These are phyloP conservation scores for Chrysanthemum lavandulifolium DNA, from an alignment of 129 eudicot genomes.

Conservation along the genomic window DNA sequence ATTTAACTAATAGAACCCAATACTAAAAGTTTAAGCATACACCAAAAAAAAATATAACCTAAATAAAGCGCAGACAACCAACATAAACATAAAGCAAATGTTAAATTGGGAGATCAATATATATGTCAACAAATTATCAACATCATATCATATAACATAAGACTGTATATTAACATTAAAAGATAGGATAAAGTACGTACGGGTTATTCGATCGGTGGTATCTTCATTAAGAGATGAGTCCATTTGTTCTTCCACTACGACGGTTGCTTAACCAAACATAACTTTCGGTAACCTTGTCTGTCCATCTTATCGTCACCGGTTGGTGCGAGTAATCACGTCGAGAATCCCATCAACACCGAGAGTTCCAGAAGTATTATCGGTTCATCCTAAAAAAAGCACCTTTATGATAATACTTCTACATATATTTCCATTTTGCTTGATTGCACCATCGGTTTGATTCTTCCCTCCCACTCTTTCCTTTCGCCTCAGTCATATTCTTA, in stretches of 20 bases:
- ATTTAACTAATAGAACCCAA: too few species aligned
- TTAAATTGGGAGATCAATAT: too few species aligned
- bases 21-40: too few species aligned
- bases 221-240: constrained; percentile 89
- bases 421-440: constrained; percentile 83
- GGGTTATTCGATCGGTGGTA: constrained; percentile 91
- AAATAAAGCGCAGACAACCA: too few species aligned
- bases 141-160: too few species aligned
- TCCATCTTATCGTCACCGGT: constrained; percentile 95
- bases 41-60: too few species aligned
- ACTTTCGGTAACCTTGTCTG: constrained; percentile 75
- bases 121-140: too few species aligned
- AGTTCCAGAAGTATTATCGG: constrained; percentile 72
- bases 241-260: constrained; percentile 90
- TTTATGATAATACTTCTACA: constrained; percentile 94
- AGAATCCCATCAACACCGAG: constrained; percentile 49
- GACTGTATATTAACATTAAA: too few species aligned
- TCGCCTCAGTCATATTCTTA: constrained; percentile 98
- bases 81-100: not conserved
- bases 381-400: constrained; percentile 82
- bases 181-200: constrained; percentile 35
- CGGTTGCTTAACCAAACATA: constrained; percentile 92
- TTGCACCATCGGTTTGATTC: constrained; percentile 54
- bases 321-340: constrained; percentile 77
- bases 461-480: constrained; percentile 92